phyloP scores from a whole-genome alignment of 2,329 filamentous ascomycete genomes.

The Pezicula rhizophila region DNA sequence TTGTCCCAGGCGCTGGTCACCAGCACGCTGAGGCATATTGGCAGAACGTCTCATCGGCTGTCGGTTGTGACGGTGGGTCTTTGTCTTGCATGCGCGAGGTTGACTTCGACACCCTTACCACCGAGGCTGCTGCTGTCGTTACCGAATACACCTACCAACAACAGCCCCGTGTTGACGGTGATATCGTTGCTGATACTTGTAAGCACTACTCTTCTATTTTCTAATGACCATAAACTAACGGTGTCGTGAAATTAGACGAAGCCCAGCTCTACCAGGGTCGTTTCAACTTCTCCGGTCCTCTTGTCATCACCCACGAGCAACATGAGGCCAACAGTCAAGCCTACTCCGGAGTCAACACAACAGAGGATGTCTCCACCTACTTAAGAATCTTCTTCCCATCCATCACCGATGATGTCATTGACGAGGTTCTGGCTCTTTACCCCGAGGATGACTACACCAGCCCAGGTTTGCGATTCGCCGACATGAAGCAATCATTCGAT shows the following conservation, averaged over 20 bases:
- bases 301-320: slow-evolving; percentile 30
- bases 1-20: slow-evolving; percentile 30
- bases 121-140: slow-evolving; percentile 21
- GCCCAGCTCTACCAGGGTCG: slow-evolving; percentile 29
- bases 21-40: slow-evolving; percentile 28
- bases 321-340: slow-evolving; percentile 29
- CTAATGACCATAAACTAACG: not conserved
- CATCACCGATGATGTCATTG: slow-evolving; percentile 28
- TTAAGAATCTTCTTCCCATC: slow-evolving; percentile 28
- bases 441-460: slow-evolving; percentile 28
- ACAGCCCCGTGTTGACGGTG: slow-evolving; percentile 31
- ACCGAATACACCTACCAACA: slow-evolving; percentile 27
- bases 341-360: slow-evolving; percentile 27
- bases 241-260: slow-evolving; percentile 20
- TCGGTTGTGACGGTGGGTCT: slow-evolving; percentile 25
- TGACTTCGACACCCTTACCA: slow-evolving; percentile 25
- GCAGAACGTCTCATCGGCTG: slow-evolving; percentile 27
- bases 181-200: slow-evolving; percentile 30
- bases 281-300: slow-evolving; percentile 30
- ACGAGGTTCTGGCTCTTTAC: slow-evolving; percentile 26
- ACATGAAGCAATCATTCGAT: slow-evolving; percentile 31
- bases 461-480: slow-evolving; percentile 29
- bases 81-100: slow-evolving; percentile 27
- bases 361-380: slow-evolving; percentile 26
- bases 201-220: not conserved